Evolutionary conservation across 1,284 basidiomycete species (phyloP).

Genomic region (Rhodotorula sp.): DNA sequence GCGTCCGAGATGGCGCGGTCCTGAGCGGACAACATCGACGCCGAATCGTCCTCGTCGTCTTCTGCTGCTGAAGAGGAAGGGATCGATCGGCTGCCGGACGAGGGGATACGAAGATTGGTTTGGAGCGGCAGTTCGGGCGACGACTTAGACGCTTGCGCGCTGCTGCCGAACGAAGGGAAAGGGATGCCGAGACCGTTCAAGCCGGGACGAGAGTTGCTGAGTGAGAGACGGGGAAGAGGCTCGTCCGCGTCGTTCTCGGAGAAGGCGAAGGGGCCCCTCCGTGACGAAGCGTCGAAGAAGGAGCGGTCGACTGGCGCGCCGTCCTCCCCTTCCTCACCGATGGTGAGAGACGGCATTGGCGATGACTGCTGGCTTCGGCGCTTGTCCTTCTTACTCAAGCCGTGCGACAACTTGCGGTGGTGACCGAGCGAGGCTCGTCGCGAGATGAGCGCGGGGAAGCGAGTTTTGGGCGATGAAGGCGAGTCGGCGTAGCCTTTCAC

Average conservation of each 20-base stretch:
- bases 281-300: constrained; percentile 9
- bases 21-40: background rate
- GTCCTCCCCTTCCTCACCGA: constrained; percentile 5
- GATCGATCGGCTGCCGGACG: background rate
- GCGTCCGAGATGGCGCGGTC: constrained; percentile 25
- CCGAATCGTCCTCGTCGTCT: constrained; percentile 4
- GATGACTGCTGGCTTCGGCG: constrained; percentile 12
- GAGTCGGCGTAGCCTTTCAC: background rate
- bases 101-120: background rate
- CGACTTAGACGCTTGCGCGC: constrained; percentile 4
- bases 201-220: background rate
- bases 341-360: constrained; percentile 8
- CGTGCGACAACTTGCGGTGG: constrained; percentile 11
- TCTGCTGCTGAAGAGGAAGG: constrained; percentile 3
- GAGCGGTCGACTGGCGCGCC: background rate
- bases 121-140: constrained; percentile 18
- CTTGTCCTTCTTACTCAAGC: constrained; percentile 21
- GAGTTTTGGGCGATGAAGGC: constrained; percentile 21
- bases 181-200: constrained; percentile 24
- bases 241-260: constrained; percentile 5
- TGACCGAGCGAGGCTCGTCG: constrained; percentile 20
- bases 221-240: background rate
- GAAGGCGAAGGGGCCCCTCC: constrained; percentile 9
- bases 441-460: constrained; percentile 25
- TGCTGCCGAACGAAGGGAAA: background rate